Evolutionary conservation across 306 rosid species (phyloP).

Genomic region (Casuarina cunninghamiana): DNA sequence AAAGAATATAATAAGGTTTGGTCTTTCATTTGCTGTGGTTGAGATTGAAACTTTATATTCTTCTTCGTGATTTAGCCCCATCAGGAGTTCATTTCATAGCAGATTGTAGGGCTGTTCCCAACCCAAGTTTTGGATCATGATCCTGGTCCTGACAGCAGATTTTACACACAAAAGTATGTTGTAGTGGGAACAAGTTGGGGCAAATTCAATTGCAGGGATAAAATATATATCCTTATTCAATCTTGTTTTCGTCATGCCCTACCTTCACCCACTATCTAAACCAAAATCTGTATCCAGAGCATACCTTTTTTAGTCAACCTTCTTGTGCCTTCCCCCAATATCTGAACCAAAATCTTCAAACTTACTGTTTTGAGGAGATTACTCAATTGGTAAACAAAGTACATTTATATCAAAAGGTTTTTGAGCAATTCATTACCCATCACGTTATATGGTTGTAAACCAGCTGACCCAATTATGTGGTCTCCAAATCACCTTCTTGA

Average conservation of each 20-base stretch:
- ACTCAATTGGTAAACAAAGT: background rate
- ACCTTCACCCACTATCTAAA: no score
- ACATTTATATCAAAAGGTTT: background rate
- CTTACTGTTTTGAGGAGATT: background rate
- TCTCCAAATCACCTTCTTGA: conserved; percentile 9
- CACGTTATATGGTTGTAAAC: conserved; percentile 9
- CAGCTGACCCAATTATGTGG: conserved; percentile 19
- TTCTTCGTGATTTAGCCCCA: conserved; percentile 9
- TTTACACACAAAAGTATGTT: no score
- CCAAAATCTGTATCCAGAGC: no score
- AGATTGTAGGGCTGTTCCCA: no score
- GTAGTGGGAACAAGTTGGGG: no score
- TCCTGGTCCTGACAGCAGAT: no score
- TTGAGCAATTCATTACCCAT: background rate
- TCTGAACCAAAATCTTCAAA: conserved; percentile 5
- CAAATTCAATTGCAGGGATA: no score
- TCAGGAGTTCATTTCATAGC: background rate
- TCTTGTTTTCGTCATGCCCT: no score
- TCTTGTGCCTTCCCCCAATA: background rate
- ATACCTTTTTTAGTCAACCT: no score
- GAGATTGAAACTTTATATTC: no score
- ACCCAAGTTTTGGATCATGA: no score
- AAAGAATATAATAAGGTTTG: conserved; percentile 18
- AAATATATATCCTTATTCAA: no score
- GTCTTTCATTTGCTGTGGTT: background rate